phyloP scores from a whole-genome alignment of 2,329 filamentous ascomycete species.

The Pseudogymnoascus verrucosus region DNA sequence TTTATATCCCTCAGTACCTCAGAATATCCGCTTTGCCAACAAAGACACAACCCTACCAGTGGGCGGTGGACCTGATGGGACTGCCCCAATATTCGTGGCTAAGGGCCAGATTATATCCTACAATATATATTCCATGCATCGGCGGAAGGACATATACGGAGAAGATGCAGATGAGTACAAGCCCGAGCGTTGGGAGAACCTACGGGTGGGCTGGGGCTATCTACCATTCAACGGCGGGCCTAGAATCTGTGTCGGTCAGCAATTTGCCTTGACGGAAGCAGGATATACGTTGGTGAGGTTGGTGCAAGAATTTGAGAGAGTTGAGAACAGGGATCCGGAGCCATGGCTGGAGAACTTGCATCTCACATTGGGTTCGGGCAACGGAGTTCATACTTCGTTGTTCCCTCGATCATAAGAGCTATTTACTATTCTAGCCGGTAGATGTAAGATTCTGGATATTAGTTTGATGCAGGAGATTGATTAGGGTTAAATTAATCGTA shows the following conservation, averaged over 20 bases:
- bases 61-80: constrained; percentile 30
- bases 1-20: constrained; percentile 44
- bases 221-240: constrained; percentile 32
- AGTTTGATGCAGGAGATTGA: not conserved
- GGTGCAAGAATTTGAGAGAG: constrained; percentile 26
- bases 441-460: not conserved
- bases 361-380: constrained; percentile 17
- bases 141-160: constrained; percentile 29
- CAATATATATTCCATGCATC: constrained; percentile 23
- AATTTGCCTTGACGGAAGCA: constrained; percentile 30
- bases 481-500: not conserved
- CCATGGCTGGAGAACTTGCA: constrained; percentile 17
- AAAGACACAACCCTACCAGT: constrained; percentile 34
- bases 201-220: constrained; percentile 36
- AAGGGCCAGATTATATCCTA: constrained; percentile 23
- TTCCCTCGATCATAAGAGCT: not conserved
- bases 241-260: constrained; percentile 31
- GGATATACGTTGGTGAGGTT: constrained; percentile 29
- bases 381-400: constrained; percentile 17
- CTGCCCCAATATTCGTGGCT: constrained; percentile 26
- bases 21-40: constrained; percentile 42
- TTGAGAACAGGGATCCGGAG: constrained; percentile 24
- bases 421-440: too few relatives aligned
- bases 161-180: constrained; percentile 27
- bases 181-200: constrained; percentile 28